Base-by-base conservation (phyloP, 176 grass and related monocot genomes). In the Urochloa ruziziensis region DNA sequence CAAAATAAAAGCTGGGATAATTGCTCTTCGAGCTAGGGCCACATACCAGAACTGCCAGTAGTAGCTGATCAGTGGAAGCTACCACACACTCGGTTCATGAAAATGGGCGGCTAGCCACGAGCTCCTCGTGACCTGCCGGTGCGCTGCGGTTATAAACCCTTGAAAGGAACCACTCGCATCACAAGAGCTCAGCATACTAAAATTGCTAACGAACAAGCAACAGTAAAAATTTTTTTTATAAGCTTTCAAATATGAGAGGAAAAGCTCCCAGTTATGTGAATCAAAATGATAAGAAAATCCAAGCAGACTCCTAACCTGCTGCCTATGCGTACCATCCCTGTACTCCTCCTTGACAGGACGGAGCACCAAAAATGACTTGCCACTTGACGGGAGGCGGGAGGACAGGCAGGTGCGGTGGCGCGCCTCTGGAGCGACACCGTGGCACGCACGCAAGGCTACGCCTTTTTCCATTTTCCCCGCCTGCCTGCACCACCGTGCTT, bases 351-450 rank as follows among this genome's bases (percentile, higher is more conserved):
- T 6, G 51, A 63, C 58, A 47, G 72, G 57, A 63, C n/a, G 23
- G 73, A 67, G 23, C 56, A 37, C 13, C 81, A 75, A 48, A 49
- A 56, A 77, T 70, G 79, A 32, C 32, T 28, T 70, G 30, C 52
- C 18, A 72, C 6, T 62, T 53, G 43, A n/a, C n/a, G n/a, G n/a
- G n/a, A n/a, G n/a, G n/a, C n/a, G 73, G 19, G 59, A 7, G 5
- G 11, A 14, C n/a, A 39, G 5, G 11, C 24, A 28, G 17, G 1
- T 23, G 3, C 4, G 12, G 75, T 32, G 57, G 7, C 33, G 57
- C 56, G 49, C 23, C 3, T 40, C 35, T 12, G 13, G 18, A 40
- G 39, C 6, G 23, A 63, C 66, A 73, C 54, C 72, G 58, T 73
- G 44, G 12, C 30, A 39, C 62, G 23, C 36, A 73, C 47, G 67